Conservation (phyloP, 768 basidiomycete species). For the Phaffia tasmanica region DNA sequence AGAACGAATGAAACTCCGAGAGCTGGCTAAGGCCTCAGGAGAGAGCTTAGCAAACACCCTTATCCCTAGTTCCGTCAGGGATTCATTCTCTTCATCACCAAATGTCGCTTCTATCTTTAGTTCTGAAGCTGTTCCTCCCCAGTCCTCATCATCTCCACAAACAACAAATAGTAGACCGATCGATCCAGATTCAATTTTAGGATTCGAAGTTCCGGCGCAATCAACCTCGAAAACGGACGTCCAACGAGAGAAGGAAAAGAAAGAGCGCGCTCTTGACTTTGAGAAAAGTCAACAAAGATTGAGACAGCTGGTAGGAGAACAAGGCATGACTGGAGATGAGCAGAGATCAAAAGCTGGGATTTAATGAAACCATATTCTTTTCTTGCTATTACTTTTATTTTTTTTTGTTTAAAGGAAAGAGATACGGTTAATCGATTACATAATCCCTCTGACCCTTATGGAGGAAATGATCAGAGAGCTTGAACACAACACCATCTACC, state of each 20-base stretch:
- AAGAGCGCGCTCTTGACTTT: conserved; percentile 3
- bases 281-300: conserved; percentile 1
- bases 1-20: not conserved
- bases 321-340: not conserved
- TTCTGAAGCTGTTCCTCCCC: not conserved
- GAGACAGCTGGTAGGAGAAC: conserved; percentile 3
- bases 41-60: too few species aligned
- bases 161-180: not conserved
- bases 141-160: not conserved
- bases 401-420: not conserved
- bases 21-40: conserved; percentile 11
- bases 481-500: not conserved
- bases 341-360: too few species aligned
- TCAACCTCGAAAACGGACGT: not conserved
- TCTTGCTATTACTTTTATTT: not conserved
- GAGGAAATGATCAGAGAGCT: too few species aligned
- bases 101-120: not conserved
- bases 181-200: not conserved
- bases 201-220: not conserved
- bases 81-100: not conserved
- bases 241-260: conserved; percentile 4
- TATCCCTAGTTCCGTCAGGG: too few species aligned
- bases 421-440: not conserved
- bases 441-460: not conserved
- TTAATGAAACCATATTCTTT: not conserved